Percentiles rank a stretch among this genome's conserved stretches.
These are phyloP conservation scores for Haplosporangium sp. DNA, from an alignment of 371 early-diverging fungal genomes.

Conservation along the genomic window DNA sequence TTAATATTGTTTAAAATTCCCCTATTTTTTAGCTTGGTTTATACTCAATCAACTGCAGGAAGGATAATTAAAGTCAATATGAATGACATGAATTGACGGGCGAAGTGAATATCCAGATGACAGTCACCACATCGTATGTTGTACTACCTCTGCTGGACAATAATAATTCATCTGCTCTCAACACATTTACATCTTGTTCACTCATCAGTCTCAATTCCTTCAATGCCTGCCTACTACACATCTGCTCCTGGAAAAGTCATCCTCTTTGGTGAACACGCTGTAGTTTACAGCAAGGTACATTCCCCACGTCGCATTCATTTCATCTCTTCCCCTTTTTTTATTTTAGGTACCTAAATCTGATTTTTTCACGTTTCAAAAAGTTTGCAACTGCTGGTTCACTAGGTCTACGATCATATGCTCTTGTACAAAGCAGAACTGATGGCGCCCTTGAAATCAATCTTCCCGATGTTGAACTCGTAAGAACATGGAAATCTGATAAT, in stretches of 20 bases:
- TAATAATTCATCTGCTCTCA: too few relatives aligned
- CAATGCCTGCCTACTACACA: slow-evolving; percentile 44
- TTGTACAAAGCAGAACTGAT: slow-evolving; percentile 62
- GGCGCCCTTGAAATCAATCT: slow-evolving; percentile 57
- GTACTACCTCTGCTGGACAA: too few relatives aligned
- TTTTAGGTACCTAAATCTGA: background rate
- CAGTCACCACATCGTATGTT: too few relatives aligned
- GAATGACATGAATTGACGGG: too few relatives aligned
- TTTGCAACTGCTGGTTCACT: slow-evolving; percentile 80
- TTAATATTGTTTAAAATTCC: too few relatives aligned
- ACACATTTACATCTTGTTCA: background rate
- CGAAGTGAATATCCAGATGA: too few relatives aligned
- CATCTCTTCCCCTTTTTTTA: background rate
- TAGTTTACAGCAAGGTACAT: slow-evolving; percentile 93
- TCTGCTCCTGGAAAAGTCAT: slow-evolving; percentile 97
- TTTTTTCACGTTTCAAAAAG: slow-evolving; percentile 19
- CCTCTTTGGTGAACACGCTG: slow-evolving; percentile 97
- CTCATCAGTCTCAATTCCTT: background rate
- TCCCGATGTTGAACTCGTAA: slow-evolving; percentile 65
- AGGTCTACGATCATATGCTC: slow-evolving; percentile 73
- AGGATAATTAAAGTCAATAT: too few relatives aligned
- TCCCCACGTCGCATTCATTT: background rate
- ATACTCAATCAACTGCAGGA: too few relatives aligned
- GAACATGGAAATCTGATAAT: slow-evolving; percentile 57
- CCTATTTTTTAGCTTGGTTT: too few relatives aligned